Evolutionary conservation across 2,329 filamentous ascomycete genomes (phyloP).

Genomic region (Beauveria caledonica): DNA sequence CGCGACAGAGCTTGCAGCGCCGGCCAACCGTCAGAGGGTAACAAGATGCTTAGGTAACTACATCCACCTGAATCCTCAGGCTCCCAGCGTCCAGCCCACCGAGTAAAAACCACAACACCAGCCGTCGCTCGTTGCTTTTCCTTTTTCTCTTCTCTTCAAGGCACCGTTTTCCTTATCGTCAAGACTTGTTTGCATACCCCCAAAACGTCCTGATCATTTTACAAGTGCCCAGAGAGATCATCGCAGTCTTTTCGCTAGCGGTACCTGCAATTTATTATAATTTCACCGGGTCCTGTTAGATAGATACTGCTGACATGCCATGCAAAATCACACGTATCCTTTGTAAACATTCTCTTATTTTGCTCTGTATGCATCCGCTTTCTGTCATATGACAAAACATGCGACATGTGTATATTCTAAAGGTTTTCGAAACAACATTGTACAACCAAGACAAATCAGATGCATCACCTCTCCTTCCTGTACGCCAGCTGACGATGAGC

Average conservation of each 20-base stretch:
- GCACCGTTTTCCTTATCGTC: slow-evolving; percentile 93
- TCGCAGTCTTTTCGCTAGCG: slow-evolving; percentile 96
- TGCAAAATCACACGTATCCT: not conserved
- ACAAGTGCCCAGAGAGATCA: slow-evolving; percentile 72
- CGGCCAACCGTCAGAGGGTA: not conserved
- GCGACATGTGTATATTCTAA: not conserved
- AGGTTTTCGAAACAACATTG: not conserved
- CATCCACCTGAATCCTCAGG: slow-evolving; percentile 15
- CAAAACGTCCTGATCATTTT: slow-evolving; percentile 84
- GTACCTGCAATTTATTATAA: slow-evolving; percentile 58
- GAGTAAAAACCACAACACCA: slow-evolving; percentile 17
- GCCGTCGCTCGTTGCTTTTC: slow-evolving; percentile 20
- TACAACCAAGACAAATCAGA: not conserved
- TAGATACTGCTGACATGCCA: slow-evolving; percentile 80
- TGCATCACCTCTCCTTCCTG: not conserved
- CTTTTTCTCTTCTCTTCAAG: slow-evolving; percentile 40
- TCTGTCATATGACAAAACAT: not conserved
- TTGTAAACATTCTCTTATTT: not conserved
- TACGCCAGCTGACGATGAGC: not conserved
- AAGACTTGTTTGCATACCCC: slow-evolving; percentile 57
- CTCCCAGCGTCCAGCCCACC: slow-evolving; percentile 17
- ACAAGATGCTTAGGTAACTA: not conserved
- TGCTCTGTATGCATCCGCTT: no score
- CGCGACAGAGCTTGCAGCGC: slow-evolving; percentile 1
- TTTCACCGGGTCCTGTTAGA: slow-evolving; percentile 84